A percentile compares a stretch with the other conserved stretches of the same genome.
phyloP scores from a whole-genome alignment of 2,329 filamentous ascomycete species.

The Arachnomyces sp. region DNA sequence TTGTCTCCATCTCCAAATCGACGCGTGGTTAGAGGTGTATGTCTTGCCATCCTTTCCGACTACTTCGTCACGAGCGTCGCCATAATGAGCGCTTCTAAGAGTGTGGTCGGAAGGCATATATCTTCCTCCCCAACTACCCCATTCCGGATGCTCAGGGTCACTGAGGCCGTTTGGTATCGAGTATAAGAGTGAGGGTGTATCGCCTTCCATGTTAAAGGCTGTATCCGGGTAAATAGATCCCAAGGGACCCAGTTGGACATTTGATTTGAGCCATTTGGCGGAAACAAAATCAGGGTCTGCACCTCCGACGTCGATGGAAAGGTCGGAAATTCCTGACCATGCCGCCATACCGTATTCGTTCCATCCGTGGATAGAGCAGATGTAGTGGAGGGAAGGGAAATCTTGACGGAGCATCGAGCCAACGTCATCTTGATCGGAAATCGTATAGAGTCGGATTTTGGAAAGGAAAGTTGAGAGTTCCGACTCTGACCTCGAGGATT shows the following conservation, averaged over 20 bases:
- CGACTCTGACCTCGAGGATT: slow-evolving; percentile 2
- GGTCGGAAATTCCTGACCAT: slow-evolving; percentile 51
- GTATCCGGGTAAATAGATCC: slow-evolving; percentile 42
- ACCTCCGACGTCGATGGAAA: slow-evolving; percentile 42
- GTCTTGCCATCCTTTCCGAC: slow-evolving; percentile 25
- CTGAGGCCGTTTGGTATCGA: slow-evolving; percentile 38
- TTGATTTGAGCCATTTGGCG: slow-evolving; percentile 45
- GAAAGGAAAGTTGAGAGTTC: slow-evolving; percentile 31
- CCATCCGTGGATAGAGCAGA: slow-evolving; percentile 50
- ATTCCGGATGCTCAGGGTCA: slow-evolving; percentile 31
- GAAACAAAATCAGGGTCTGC: slow-evolving; percentile 43
- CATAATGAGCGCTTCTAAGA: slow-evolving; percentile 15
- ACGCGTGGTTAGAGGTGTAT: slow-evolving; percentile 38
- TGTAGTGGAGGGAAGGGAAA: slow-evolving; percentile 51
- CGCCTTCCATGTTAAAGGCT: slow-evolving; percentile 47
- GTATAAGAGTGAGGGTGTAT: slow-evolving; percentile 37
- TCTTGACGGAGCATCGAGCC: slow-evolving; percentile 49
- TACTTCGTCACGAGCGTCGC: slow-evolving; percentile 28
- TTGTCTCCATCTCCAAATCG: slow-evolving; percentile 48
- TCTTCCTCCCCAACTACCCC: slow-evolving; percentile 38
- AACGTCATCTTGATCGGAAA: slow-evolving; percentile 54
- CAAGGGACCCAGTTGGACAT: slow-evolving; percentile 48
- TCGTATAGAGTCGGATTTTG: slow-evolving; percentile 47
- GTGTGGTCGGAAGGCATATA: slow-evolving; percentile 18
- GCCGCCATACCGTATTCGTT: slow-evolving; percentile 48